These are phyloP conservation scores for Cladosporium sp. DNA, from an alignment of 2,329 filamentous ascomycete genomes.

Conservation along the genomic window DNA sequence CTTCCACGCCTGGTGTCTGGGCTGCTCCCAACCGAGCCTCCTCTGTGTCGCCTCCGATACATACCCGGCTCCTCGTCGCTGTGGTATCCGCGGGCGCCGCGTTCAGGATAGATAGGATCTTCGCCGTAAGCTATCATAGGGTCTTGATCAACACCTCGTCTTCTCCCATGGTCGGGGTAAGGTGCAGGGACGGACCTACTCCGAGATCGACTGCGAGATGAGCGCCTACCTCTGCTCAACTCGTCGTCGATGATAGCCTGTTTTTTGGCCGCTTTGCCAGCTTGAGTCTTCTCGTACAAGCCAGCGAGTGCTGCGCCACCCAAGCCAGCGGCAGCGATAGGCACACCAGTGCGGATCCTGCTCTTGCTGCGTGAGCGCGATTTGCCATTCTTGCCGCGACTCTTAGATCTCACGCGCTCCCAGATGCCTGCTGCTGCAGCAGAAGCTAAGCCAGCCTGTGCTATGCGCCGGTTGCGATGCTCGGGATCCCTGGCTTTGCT, in stretches of 20 bases:
- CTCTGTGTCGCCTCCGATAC: constrained; percentile 47
- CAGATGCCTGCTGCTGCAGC: constrained; percentile 65
- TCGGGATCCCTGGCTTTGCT: constrained; percentile 44
- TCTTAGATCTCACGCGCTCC: constrained; percentile 60
- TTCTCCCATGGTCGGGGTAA: constrained; percentile 43
- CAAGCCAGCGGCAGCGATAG: constrained; percentile 62
- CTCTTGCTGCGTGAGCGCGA: constrained; percentile 53
- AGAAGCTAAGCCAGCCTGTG: constrained; percentile 63
- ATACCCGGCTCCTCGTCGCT: constrained; percentile 46
- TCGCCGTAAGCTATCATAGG: constrained; percentile 65
- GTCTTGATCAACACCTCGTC: constrained; percentile 47
- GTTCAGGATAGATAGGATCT: constrained; percentile 61
- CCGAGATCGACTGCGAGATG: constrained; percentile 40
- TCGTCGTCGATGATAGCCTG: constrained; percentile 42
- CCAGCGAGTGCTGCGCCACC: constrained; percentile 63
- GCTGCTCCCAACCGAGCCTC: constrained; percentile 46
- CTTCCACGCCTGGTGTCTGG: constrained; percentile 39
- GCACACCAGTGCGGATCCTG: constrained; percentile 58
- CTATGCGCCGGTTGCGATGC: constrained; percentile 61
- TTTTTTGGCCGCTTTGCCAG: constrained; percentile 58
- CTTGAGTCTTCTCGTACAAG: constrained; percentile 65
- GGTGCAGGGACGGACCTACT: constrained; percentile 47
- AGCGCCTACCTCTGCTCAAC: constrained; percentile 33
- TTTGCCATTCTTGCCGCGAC: constrained; percentile 50
- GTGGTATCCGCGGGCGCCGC: constrained; percentile 44